phyloP scores from a whole-genome alignment of 352 stramenopile genomes.

The Globisporangium sylvaticum region DNA sequence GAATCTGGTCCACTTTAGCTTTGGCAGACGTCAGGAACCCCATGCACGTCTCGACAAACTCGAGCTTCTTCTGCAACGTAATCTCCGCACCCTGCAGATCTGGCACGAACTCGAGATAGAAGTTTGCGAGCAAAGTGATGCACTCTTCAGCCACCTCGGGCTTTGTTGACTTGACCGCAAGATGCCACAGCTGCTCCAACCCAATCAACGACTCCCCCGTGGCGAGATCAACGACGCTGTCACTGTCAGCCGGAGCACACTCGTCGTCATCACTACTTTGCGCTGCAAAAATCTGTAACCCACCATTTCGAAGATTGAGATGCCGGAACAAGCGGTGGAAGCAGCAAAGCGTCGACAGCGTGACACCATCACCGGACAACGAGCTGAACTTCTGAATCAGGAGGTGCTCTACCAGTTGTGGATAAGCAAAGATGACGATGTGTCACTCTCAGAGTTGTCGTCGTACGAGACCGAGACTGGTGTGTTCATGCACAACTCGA shows the following conservation, averaged over 20 bases:
- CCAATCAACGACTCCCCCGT: conserved; percentile 39
- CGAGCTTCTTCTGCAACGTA: conserved; percentile 29
- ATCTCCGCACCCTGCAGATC: conserved; percentile 23
- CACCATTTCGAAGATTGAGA: conserved; percentile 44
- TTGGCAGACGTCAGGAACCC: conserved; percentile 34
- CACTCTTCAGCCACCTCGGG: conserved; percentile 52
- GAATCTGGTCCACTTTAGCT: conserved; percentile 5
- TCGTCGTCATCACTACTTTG: conserved; percentile 1
- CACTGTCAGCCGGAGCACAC: background rate
- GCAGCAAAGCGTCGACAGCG: conserved; percentile 45
- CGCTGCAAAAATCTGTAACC: conserved; percentile 29
- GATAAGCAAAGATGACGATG: conserved; percentile 21
- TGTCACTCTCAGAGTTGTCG: background rate
- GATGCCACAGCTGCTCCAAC: conserved; percentile 52
- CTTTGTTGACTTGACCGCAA: conserved; percentile 42
- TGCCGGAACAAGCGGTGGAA: conserved; percentile 68
- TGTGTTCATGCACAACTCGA: conserved; percentile 58
- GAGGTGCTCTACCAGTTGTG: conserved; percentile 26
- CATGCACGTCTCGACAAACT: conserved; percentile 66
- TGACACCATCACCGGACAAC: conserved; percentile 32
- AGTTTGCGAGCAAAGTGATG: conserved; percentile 52
- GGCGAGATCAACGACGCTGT: conserved; percentile 29
- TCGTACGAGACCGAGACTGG: conserved; percentile 6
- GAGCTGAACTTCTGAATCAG: conserved; percentile 41
- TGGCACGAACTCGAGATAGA: conserved; percentile 52